Conservation (phyloP, 1,284 basidiomycete genomes). For the Leccinum griseonigrum region DNA sequence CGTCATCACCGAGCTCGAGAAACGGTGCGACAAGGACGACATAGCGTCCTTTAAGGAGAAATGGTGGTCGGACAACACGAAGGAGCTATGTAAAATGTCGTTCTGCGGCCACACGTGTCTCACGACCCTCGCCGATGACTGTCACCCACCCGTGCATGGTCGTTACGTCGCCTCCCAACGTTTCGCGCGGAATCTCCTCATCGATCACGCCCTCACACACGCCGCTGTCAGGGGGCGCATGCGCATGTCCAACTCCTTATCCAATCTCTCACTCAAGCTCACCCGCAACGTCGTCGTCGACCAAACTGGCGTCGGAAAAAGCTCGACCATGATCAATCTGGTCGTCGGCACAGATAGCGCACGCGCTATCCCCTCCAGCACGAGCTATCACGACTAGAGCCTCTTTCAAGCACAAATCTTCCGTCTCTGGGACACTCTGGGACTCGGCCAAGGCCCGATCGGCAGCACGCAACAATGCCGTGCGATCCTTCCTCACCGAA, state of each 20-base stretch:
- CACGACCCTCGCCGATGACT: conserved; percentile 23
- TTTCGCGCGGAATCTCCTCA: conserved; percentile 22
- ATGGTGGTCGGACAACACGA: conserved; percentile 20
- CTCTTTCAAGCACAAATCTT: conserved; percentile 20
- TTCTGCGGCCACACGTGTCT: conserved; percentile 24
- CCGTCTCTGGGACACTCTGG: conserved; percentile 32
- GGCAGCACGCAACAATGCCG: conserved; percentile 17
- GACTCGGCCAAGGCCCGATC: conserved; percentile 18
- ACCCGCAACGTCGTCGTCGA: conserved; percentile 26
- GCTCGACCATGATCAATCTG: conserved; percentile 22
- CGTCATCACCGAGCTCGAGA: conserved; percentile 28
- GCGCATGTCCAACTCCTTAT: background rate
- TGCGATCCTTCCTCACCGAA: conserved; percentile 27
- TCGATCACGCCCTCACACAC: conserved; percentile 23
- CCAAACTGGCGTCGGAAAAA: conserved; percentile 29
- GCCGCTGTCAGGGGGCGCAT: background rate
- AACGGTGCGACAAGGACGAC: conserved; percentile 13
- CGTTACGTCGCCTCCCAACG: conserved; percentile 17
- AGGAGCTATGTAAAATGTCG: conserved; percentile 10
- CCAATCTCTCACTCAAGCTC: conserved; percentile 17
- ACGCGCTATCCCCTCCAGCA: conserved; percentile 19
- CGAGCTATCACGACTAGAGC: conserved; percentile 25
- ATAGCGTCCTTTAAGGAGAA: conserved; percentile 23
- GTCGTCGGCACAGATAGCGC: conserved; percentile 17
- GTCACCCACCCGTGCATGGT: conserved; percentile 19